Conservation (phyloP, 2,329 filamentous ascomycete genomes). For the Pseudogymnoascus pannorum region DNA sequence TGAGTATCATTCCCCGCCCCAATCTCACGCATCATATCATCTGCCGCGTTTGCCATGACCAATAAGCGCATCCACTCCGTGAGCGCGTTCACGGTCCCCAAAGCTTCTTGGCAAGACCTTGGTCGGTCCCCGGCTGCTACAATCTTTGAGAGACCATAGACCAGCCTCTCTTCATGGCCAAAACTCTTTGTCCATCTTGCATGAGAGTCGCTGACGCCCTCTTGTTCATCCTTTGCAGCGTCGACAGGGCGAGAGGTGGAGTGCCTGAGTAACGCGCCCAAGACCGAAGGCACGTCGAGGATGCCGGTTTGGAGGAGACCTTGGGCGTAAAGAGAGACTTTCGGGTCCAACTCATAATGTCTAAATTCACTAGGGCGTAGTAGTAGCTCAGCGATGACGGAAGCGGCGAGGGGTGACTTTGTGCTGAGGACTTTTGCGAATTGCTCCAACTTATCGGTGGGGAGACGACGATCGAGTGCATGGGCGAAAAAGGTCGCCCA, state of each 20-base stretch:
- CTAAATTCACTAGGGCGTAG: conserved; percentile 45
- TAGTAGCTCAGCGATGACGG: conserved; percentile 49
- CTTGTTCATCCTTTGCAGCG: conserved; percentile 19
- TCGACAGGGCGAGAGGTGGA: conserved; percentile 27
- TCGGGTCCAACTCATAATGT: conserved; percentile 42
- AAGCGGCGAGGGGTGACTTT: conserved; percentile 45
- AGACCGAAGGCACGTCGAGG: conserved; percentile 47
- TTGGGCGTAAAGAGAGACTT: conserved; percentile 52
- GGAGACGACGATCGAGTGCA: conserved; percentile 46
- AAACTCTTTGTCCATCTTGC: conserved; percentile 50
- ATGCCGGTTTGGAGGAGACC: conserved; percentile 44
- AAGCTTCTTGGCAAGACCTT: conserved; percentile 38
- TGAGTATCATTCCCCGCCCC: conserved; percentile 38
- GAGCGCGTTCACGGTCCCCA: conserved; percentile 43
- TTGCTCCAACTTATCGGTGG: conserved; percentile 44
- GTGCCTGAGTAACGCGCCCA: conserved; percentile 49
- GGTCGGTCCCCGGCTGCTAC: conserved; percentile 42
- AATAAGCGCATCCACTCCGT: conserved; percentile 55
- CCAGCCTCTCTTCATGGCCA: conserved; percentile 31
- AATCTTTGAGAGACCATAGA: conserved; percentile 26
- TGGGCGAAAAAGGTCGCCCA: conserved; percentile 46
- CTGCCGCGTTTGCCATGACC: conserved; percentile 41
- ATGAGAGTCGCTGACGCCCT: conserved; percentile 13
- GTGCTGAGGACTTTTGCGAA: conserved; percentile 43
- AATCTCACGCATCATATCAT: conserved; percentile 36